Base-by-base conservation (phyloP, 75 land plant species). In the Selaginella tamariscina region DNA sequence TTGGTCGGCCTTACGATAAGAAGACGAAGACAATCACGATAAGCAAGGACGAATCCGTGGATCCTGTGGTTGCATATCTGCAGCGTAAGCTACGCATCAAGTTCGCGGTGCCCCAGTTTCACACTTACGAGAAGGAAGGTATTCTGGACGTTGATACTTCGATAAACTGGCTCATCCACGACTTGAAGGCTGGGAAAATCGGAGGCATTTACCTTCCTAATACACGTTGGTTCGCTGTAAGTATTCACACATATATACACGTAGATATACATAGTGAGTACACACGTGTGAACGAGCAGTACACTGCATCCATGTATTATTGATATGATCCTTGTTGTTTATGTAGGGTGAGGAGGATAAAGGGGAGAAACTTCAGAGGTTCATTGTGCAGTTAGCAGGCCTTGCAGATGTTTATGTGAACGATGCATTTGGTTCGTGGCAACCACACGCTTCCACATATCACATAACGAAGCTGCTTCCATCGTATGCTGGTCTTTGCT, bases 381-480 rank as follows among this genome's bases (percentile, higher is more conserved):
- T 80, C 59, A 72, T 69, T 20, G 71, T 80, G 33, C 82, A 80
- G 66, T 67, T 80, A n/a, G 75, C 81, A 55, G 82, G 81, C 24
- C 56, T 80, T n/a, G 82, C 82, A 1, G 82, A 80, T 80, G 82
- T 80, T 15, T 80, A 72, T 31, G 80, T 77, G 28, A 80, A 77
- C 32, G 82, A 80, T 33, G 82, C 82, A 23, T 80, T 80, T 69
- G 82, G 82, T 8, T 80, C 82, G 32, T 80, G 80, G 82, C 82
- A 80, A 56, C 67, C 82, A 9, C 82, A 80, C 31, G 76, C 75
- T 23, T 77, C 82, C 33, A 80, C 82, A 9, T 80, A 68, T 54
- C 72, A 80, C 56, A 78, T 80, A 59, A 66, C 82, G 2, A 80
- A 78, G 32, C 72, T 56, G 33, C 70, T 80, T 32, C 82, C 82